A percentile compares a stretch with the other conserved stretches of the same genome.
phyloP scores from a whole-genome alignment of 2,329 filamentous ascomycete species.

The Remersonia thermophila region DNA sequence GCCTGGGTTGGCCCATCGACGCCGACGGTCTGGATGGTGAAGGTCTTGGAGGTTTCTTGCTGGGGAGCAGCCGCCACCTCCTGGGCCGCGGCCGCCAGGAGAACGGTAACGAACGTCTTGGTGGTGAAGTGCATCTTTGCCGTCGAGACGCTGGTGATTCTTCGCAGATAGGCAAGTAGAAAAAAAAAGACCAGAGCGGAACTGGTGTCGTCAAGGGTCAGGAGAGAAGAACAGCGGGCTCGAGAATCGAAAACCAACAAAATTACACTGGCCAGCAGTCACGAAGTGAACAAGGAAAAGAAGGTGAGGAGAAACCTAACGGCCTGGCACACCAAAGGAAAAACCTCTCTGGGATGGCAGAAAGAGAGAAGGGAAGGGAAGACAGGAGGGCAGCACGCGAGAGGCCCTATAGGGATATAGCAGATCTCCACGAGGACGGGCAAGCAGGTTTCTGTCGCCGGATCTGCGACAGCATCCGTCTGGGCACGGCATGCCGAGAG shows the following conservation, averaged over 20 bases:
- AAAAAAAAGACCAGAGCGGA: conserved; percentile 10
- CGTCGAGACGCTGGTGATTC: conserved; percentile 1
- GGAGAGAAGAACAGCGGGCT: conserved; percentile 4
- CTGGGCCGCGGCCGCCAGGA: conserved; percentile 16
- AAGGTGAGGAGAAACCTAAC: conserved; percentile 1
- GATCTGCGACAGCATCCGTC: conserved; percentile 15
- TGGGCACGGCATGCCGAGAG: conserved; percentile 1
- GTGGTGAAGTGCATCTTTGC: conserved; percentile 17
- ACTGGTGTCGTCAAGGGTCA: conserved; percentile 9
- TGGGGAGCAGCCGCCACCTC: conserved; percentile 13
- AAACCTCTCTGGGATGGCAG: too few relatives aligned
- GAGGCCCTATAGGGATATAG: not conserved
- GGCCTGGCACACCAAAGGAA: not conserved
- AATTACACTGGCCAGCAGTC: conserved; percentile 1
- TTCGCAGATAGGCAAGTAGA: not conserved
- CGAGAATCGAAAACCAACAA: conserved; percentile 3
- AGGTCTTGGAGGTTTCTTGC: not conserved
- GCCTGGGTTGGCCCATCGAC: not conserved
- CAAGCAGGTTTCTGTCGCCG: conserved; percentile 5
- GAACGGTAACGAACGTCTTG: conserved; percentile 12
- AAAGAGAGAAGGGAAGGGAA: conserved; percentile 5
- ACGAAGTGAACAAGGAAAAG: conserved; percentile 4
- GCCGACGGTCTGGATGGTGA: not conserved
- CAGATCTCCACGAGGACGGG: conserved; percentile 5
- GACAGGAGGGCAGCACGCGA: not conserved